Evolutionary conservation across 169 alveolate species (phyloP).

Genomic region (Eimeria falciformis): DNA sequence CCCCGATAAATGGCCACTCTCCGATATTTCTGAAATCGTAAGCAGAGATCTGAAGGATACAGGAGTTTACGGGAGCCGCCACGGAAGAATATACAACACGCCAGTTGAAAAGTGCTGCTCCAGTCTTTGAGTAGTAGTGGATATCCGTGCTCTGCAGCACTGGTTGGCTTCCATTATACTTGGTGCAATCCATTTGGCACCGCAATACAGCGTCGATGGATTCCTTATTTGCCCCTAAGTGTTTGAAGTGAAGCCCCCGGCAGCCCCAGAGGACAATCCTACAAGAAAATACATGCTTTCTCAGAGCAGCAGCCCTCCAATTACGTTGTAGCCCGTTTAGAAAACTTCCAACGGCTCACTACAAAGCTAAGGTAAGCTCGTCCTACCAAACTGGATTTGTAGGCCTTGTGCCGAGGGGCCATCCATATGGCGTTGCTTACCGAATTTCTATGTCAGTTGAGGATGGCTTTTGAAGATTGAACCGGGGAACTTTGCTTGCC

Average conservation of each 20-base stretch:
- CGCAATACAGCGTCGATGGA: slow-evolving; percentile 85
- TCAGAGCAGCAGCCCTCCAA: neutral
- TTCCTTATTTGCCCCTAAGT: slow-evolving; percentile 72
- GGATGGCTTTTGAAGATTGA: slow-evolving; percentile 86
- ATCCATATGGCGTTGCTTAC: slow-evolving; percentile 71
- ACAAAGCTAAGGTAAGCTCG: no score
- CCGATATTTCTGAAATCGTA: slow-evolving; percentile 91
- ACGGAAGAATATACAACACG: slow-evolving; percentile 91
- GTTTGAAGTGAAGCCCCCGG: slow-evolving; percentile 77
- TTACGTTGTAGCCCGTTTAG: no score
- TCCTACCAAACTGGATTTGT: no score
- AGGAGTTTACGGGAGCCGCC: slow-evolving; percentile 90
- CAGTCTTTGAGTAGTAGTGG: slow-evolving; percentile 92
- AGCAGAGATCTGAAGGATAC: slow-evolving; percentile 91
- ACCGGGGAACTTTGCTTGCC: slow-evolving; percentile 86
- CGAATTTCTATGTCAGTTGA: slow-evolving; percentile 88
- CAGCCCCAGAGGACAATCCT: slow-evolving; percentile 83
- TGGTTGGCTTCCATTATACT: slow-evolving; percentile 83
- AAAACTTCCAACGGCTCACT: no score
- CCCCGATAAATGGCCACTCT: slow-evolving; percentile 90
- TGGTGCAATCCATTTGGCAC: slow-evolving; percentile 90
- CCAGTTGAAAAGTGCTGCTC: slow-evolving; percentile 93
- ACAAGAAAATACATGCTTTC: slow-evolving; percentile 10
- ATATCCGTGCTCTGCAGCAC: slow-evolving; percentile 91
- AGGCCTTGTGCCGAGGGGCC: no score